A percentile compares a stretch with the other conserved stretches of the same genome.
Evolutionary conservation across 495 filamentous ascomycete species (phyloP).

Genomic region (Hypoxylon crocopeplum): DNA sequence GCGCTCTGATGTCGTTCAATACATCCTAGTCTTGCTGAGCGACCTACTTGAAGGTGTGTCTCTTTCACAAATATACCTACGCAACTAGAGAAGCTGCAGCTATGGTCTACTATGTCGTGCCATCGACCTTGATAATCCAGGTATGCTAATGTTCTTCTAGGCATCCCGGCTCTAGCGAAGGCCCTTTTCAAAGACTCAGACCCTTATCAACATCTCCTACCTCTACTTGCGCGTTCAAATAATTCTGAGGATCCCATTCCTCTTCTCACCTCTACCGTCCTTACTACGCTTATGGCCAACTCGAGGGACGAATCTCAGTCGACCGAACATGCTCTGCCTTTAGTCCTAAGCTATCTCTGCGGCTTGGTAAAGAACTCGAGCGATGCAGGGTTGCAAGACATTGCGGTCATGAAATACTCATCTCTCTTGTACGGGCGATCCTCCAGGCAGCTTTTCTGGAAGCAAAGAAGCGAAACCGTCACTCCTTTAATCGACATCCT

Average conservation of each 20-base stretch:
- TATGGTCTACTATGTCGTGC: neutral
- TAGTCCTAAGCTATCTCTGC: constrained; percentile 87
- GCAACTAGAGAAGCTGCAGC: neutral
- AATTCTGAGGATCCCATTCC: constrained; percentile 87
- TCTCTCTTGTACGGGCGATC: constrained; percentile 77
- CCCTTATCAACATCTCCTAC: constrained; percentile 85
- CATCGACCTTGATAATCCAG: constrained; percentile 1
- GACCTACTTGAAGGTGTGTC: constrained; percentile 84
- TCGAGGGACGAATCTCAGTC: constrained; percentile 62
- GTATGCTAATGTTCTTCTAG: constrained; percentile 54
- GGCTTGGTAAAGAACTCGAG: constrained; percentile 79
- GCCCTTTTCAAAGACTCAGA: constrained; percentile 75
- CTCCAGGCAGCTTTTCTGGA: constrained; percentile 87
- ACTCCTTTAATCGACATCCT: constrained; percentile 83
- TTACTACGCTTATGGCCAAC: constrained; percentile 79
- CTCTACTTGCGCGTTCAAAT: constrained; percentile 79
- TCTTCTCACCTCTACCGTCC: constrained; percentile 85
- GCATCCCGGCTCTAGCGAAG: constrained; percentile 75
- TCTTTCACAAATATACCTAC: neutral
- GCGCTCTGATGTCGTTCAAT: constrained; percentile 88
- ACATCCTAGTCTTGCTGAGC: constrained; percentile 86
- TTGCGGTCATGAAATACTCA: constrained; percentile 91
- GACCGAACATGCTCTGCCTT: constrained; percentile 76
- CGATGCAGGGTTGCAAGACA: constrained; percentile 86
- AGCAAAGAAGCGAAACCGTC: constrained; percentile 81